Conservation (phyloP, 257 asterid genomes). For the Parsonsia alboflavescens region DNA sequence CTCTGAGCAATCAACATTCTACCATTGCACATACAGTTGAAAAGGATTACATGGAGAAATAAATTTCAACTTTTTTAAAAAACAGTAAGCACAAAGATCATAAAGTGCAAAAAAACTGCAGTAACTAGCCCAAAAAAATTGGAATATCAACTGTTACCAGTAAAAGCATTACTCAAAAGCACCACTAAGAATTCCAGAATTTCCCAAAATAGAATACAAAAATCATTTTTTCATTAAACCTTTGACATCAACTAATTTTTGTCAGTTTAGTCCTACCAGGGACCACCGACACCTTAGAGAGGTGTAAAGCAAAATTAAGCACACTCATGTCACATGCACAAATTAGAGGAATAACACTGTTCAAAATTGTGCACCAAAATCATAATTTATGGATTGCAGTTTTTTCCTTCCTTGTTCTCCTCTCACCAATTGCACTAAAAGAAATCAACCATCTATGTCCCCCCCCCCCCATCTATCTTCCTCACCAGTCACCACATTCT, state of each 20-base stretch:
- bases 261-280: neutral
- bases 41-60: neutral
- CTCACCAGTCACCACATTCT: neutral
- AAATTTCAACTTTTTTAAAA: neutral
- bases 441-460: neutral
- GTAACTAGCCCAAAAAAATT: neutral
- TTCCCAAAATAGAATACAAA: neutral
- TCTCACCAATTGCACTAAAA: neutral
- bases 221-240: neutral
- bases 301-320: neutral
- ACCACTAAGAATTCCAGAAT: conserved; percentile 3
- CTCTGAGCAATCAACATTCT: conserved; percentile 41
- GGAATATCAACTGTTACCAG: neutral
- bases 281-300: neutral
- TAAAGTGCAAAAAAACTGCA: neutral
- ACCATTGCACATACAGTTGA: conserved; percentile 1
- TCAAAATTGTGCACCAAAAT: neutral
- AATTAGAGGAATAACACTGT: neutral
- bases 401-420: neutral
- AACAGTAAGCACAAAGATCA: neutral
- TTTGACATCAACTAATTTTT: neutral
- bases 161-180: neutral
- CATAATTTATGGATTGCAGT: neutral
- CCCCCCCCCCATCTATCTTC: neutral
- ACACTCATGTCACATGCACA: neutral